Evolutionary conservation across 495 filamentous ascomycete species (phyloP).

Genomic region (Lindgomyces ingoldianus): DNA sequence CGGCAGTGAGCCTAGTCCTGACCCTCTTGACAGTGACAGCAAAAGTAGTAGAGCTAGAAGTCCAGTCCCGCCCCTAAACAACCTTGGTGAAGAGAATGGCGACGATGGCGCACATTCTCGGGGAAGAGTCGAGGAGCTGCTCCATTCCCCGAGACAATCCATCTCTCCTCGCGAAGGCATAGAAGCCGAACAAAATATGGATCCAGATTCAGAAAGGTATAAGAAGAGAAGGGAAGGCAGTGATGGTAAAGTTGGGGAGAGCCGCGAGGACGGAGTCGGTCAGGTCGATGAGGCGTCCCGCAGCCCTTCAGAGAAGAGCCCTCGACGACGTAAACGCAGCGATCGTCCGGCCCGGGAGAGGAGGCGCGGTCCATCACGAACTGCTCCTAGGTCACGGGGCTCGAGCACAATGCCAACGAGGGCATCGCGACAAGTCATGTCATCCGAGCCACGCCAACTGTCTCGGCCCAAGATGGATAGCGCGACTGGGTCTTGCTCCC

Average conservation of each 20-base stretch:
- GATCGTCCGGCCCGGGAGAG: slow-evolving; percentile 9
- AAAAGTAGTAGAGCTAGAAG: slow-evolving; percentile 7
- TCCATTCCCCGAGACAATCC: too few relatives aligned
- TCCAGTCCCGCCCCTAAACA: slow-evolving; percentile 11
- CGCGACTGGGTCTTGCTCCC: slow-evolving; percentile 14
- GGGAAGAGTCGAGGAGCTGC: slow-evolving; percentile 1
- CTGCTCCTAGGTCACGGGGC: slow-evolving; percentile 1
- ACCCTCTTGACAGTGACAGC: slow-evolving; percentile 11
- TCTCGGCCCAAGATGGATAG: slow-evolving; percentile 8
- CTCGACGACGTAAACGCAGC: slow-evolving; percentile 12
- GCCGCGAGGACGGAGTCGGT: slow-evolving; percentile 6
- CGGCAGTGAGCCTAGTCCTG: slow-evolving; percentile 11
- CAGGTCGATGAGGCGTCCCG: slow-evolving; percentile 6
- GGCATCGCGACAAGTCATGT: slow-evolving; percentile 3
- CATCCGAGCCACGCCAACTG: slow-evolving; percentile 5
- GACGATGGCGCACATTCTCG: slow-evolving; percentile 2
- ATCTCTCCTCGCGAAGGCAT: too few relatives aligned
- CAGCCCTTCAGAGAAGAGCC: slow-evolving; percentile 6
- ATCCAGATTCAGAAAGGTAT: too few relatives aligned
- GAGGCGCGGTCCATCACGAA: slow-evolving; percentile 3
- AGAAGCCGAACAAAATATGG: too few relatives aligned
- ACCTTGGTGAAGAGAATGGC: slow-evolving; percentile 14
- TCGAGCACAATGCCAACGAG: slow-evolving; percentile 17
- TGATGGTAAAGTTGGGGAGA: slow-evolving; percentile 2
- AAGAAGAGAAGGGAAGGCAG: slow-evolving; percentile 1